Percentiles rank a stretch among this genome's conserved stretches.
phyloP scores from a whole-genome alignment of 2,329 filamentous ascomycete species.

The Chalaropsis thielavioides region DNA sequence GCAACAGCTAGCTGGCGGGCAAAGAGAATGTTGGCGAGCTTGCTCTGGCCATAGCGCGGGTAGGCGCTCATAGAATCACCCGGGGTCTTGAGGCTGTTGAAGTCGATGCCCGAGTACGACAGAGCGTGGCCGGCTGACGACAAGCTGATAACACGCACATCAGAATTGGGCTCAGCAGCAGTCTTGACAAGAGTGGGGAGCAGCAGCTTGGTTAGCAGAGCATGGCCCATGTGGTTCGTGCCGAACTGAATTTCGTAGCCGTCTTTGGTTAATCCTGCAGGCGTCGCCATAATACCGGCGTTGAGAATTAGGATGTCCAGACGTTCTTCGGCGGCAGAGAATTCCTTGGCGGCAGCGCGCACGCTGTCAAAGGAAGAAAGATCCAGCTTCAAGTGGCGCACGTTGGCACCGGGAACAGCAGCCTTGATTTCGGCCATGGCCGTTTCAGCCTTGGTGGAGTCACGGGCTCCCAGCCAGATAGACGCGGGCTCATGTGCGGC shows the following conservation, averaged over 20 bases:
- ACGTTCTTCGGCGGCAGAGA: conserved; percentile 21
- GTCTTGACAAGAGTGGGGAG: conserved; percentile 25
- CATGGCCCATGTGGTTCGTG: conserved; percentile 34
- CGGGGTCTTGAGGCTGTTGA: conserved; percentile 22
- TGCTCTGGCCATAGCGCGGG: conserved; percentile 24
- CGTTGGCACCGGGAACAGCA: conserved; percentile 12
- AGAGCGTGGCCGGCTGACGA: conserved; percentile 22
- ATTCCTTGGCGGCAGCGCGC: conserved; percentile 27
- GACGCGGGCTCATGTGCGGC: conserved; percentile 28
- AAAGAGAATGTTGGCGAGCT: conserved; percentile 24
- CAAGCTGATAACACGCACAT: conserved; percentile 24
- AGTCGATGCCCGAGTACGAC: conserved; percentile 22
- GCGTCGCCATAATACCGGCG: conserved; percentile 30
- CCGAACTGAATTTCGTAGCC: conserved; percentile 33
- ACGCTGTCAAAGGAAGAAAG: conserved; percentile 27
- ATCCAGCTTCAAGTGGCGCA: conserved; percentile 26
- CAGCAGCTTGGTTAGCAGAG: conserved; percentile 33
- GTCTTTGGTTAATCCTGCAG: conserved; percentile 25
- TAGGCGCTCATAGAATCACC: conserved; percentile 19
- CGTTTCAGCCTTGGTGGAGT: conserved; percentile 26
- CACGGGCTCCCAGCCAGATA: conserved; percentile 35
- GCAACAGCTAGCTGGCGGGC: conserved; percentile 22
- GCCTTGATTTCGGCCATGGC: conserved; percentile 15
- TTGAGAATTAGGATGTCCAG: conserved; percentile 32
- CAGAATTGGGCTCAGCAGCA: conserved; percentile 16